phyloP scores from a whole-genome alignment of 2,329 filamentous ascomycete genomes.

The Capronia epimyces region DNA sequence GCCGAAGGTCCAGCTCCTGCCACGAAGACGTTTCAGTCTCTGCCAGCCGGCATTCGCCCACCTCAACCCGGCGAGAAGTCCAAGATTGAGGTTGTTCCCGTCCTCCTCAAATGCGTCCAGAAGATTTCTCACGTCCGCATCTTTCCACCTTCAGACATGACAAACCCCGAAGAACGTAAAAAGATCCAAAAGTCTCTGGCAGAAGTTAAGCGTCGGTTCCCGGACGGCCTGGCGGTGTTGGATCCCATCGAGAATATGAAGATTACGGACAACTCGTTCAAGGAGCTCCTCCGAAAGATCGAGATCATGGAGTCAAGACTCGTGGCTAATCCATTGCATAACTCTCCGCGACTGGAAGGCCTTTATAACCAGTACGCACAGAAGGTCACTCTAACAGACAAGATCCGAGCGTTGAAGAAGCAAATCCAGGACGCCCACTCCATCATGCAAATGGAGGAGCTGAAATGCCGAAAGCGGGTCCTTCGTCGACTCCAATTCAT shows the following conservation, averaged over 20 bases:
- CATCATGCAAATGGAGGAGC: constrained; percentile 87
- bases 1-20: constrained; percentile 49
- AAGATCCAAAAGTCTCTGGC: constrained; percentile 61
- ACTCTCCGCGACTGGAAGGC: constrained; percentile 74
- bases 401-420: constrained; percentile 85
- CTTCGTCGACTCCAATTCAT: constrained; percentile 91
- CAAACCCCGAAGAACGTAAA: constrained; percentile 62
- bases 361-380: constrained; percentile 81
- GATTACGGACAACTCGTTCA: constrained; percentile 88
- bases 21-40: constrained; percentile 59
- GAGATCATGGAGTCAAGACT: constrained; percentile 91
- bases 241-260: constrained; percentile 96
- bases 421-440: constrained; percentile 77
- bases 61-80: constrained; percentile 58
- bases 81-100: constrained; percentile 77
- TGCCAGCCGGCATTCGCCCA: constrained; percentile 59
- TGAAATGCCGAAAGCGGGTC: constrained; percentile 93
- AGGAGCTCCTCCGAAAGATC: constrained; percentile 86
- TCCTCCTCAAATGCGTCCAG: constrained; percentile 78
- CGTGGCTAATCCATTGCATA: constrained; percentile 82
- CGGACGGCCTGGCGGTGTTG: constrained; percentile 80
- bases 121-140: constrained; percentile 78
- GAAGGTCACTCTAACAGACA: constrained; percentile 69
- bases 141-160: constrained; percentile 73
- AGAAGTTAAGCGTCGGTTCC: constrained; percentile 81